These are phyloP conservation scores for Byssothecium circinans DNA, from an alignment of 2,329 filamentous ascomycete genomes.

Conservation along the genomic window DNA sequence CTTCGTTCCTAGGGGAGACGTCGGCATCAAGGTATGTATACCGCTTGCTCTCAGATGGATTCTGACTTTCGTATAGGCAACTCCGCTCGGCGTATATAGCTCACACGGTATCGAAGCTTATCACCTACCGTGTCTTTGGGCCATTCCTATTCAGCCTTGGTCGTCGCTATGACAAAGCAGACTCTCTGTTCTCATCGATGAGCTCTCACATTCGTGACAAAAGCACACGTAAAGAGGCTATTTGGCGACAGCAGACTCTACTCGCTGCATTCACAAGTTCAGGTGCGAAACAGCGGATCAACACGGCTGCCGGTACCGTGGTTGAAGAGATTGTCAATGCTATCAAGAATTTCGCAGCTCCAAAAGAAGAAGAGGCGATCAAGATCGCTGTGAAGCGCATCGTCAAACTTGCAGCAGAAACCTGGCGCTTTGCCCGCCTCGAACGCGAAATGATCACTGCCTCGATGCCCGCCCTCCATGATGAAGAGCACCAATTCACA, in stretches of 20 bases:
- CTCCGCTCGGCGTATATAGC: conserved; percentile 58
- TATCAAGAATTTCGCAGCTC: conserved; percentile 57
- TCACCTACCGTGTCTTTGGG: conserved; percentile 59
- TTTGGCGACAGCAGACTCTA: conserved; percentile 61
- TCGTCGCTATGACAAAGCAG: conserved; percentile 58
- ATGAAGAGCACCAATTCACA: conserved; percentile 37
- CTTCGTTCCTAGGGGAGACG: conserved; percentile 58
- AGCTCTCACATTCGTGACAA: conserved; percentile 60
- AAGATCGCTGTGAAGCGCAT: conserved; percentile 56
- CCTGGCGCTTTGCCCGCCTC: conserved; percentile 60
- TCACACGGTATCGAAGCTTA: conserved; percentile 58
- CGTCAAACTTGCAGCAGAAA: conserved; percentile 61
- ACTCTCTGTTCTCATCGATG: conserved; percentile 57
- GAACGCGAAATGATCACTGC: conserved; percentile 59
- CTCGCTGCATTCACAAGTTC: conserved; percentile 60
- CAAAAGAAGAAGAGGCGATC: conserved; percentile 54
- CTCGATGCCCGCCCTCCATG: conserved; percentile 48
- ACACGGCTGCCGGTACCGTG: conserved; percentile 57
- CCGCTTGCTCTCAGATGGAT: background rate
- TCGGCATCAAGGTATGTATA: conserved; percentile 47
- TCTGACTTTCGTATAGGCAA: conserved; percentile 38
- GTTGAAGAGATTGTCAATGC: conserved; percentile 60
- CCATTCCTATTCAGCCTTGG: conserved; percentile 61
- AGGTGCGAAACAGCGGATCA: conserved; percentile 59
- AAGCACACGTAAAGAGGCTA: conserved; percentile 58